Conservation (phyloP, 129 eudicot species). For the Smallanthus sonchifolius region DNA sequence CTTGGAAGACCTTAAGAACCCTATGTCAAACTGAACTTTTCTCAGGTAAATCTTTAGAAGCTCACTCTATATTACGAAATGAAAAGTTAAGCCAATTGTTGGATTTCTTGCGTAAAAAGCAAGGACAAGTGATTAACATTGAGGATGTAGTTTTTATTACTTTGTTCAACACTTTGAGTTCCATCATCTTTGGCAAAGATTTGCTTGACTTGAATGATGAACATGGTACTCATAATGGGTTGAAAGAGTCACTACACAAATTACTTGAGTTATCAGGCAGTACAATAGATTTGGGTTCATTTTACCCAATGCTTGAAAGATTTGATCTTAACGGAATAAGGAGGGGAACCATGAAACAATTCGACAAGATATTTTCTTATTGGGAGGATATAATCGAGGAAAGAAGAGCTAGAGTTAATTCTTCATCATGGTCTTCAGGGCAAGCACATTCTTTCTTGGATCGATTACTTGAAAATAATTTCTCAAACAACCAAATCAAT, state of each 20-base stretch:
- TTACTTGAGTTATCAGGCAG: not conserved
- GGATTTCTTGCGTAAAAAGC: not conserved
- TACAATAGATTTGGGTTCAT: not conserved
- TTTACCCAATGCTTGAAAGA: not conserved
- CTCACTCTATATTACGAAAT: not conserved
- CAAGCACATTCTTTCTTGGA: not conserved
- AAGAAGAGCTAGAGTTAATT: not conserved
- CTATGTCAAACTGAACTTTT: not conserved
- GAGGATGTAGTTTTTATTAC: not conserved
- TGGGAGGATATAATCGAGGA: not conserved
- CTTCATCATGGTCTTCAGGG: not conserved
- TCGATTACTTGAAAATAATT: not conserved
- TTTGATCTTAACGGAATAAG: not conserved
- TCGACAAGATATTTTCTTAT: not conserved
- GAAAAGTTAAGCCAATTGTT: not conserved
- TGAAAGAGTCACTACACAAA: not conserved
- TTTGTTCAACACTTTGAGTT: not conserved
- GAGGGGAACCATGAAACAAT: not conserved
- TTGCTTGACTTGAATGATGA: not conserved
- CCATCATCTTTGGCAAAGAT: not conserved
- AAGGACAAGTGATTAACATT: not conserved
- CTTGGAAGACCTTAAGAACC: not conserved
- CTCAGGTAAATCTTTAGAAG: not conserved
- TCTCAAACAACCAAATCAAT: not conserved
- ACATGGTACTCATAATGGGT: not conserved